Evolutionary conservation across 116 monocot species (phyloP).

Genomic region (Papilionanthe hybrid): DNA sequence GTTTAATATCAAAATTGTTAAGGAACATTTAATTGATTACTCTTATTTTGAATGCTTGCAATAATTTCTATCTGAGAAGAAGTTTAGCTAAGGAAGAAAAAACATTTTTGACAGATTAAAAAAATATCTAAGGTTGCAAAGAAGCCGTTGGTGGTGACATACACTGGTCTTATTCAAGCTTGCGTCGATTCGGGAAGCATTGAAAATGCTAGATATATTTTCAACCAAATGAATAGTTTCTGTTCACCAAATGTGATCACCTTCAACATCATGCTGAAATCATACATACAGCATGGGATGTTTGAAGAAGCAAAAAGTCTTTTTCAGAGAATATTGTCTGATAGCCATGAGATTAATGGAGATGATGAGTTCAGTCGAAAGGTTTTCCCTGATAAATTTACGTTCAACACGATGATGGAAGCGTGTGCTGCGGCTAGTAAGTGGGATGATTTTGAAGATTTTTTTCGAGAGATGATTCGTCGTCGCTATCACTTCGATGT

Average conservation of each 20-base stretch:
- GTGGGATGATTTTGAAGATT: constrained; percentile 73
- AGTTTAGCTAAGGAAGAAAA: not conserved
- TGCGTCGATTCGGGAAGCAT: constrained; percentile 76
- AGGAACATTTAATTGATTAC: too few relatives aligned
- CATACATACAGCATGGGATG: constrained; percentile 63
- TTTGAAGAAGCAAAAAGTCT: constrained; percentile 63
- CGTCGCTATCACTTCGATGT: constrained; percentile 68
- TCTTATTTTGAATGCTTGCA: not conserved
- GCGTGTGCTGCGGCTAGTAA: constrained; percentile 37
- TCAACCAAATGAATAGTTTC: constrained; percentile 72
- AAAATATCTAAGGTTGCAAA: constrained; percentile 96
- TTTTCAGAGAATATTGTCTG: constrained; percentile 59
- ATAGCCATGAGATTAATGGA: constrained; percentile 24
- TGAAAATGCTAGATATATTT: constrained; percentile 65
- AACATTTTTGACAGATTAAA: constrained; percentile 48
- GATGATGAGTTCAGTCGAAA: constrained; percentile 34
- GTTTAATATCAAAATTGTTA: too few relatives aligned
- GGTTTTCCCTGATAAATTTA: constrained; percentile 74
- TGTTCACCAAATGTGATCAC: constrained; percentile 80
- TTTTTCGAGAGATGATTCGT: constrained; percentile 60
- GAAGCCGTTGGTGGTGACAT: constrained; percentile 94
- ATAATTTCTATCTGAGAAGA: not conserved
- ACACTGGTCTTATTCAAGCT: constrained; percentile 89
- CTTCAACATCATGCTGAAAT: constrained; percentile 86
- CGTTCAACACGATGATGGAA: constrained; percentile 92